Evolutionary conservation across 495 filamentous ascomycete species (phyloP).

Genomic region (Stereocaulon alpinum): DNA sequence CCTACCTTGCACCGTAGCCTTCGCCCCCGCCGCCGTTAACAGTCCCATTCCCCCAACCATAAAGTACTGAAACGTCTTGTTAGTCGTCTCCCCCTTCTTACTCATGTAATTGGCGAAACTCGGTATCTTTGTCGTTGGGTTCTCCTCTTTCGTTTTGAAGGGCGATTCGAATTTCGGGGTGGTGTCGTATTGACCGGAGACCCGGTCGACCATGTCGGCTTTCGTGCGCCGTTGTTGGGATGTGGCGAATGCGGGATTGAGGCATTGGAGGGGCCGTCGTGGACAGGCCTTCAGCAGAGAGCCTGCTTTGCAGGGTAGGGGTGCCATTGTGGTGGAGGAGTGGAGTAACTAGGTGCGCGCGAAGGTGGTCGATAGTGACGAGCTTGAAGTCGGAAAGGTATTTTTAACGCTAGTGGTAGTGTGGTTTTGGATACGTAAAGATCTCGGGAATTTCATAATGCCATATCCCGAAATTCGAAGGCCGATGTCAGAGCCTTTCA

Average conservation of each 20-base stretch:
- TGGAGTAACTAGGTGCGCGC: neutral
- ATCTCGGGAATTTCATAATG: neutral
- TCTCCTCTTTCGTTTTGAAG: slow-evolving; percentile 34
- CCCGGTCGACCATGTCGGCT: slow-evolving; percentile 29
- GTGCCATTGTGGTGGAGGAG: slow-evolving; percentile 33
- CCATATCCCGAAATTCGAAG: neutral
- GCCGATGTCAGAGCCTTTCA: neutral
- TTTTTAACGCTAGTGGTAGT: neutral
- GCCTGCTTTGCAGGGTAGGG: slow-evolving; percentile 38
- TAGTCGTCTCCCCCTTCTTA: slow-evolving; percentile 49
- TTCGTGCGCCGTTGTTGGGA: slow-evolving; percentile 38
- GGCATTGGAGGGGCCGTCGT: slow-evolving; percentile 35
- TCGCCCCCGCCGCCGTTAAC: slow-evolving; percentile 82
- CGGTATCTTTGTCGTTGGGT: slow-evolving; percentile 63
- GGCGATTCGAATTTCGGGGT: slow-evolving; percentile 44
- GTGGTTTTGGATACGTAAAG: neutral
- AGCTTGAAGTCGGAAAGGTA: neutral
- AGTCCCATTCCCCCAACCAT: slow-evolving; percentile 94
- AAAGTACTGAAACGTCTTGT: slow-evolving; percentile 92
- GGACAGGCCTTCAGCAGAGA: slow-evolving; percentile 42
- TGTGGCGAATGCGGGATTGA: slow-evolving; percentile 32
- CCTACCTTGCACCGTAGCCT: slow-evolving; percentile 93
- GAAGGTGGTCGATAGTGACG: neutral
- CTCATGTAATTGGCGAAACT: slow-evolving; percentile 81
- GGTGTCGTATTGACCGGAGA: slow-evolving; percentile 27